These are phyloP conservation scores for Pestalotiopsis sp. DNA, from an alignment of 2,329 filamentous ascomycete species.

Conservation along the genomic window DNA sequence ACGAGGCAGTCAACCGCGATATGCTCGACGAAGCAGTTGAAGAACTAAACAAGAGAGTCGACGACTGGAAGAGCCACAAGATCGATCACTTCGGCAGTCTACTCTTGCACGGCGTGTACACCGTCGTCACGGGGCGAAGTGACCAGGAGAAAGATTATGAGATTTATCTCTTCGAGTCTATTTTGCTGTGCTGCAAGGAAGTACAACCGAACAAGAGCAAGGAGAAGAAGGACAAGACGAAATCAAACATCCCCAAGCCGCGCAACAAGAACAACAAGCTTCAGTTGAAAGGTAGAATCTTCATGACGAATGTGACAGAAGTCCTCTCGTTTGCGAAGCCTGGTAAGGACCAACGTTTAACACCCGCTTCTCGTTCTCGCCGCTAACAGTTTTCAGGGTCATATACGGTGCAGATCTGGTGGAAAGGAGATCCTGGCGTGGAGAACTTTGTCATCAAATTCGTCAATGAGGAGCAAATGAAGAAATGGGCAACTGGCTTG, in stretches of 20 bases:
- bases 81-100: slow-evolving; percentile 91
- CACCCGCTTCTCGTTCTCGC: not conserved
- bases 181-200: slow-evolving; percentile 96
- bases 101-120: slow-evolving; percentile 86
- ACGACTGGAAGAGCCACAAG: slow-evolving; percentile 95
- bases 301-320: slow-evolving; percentile 98
- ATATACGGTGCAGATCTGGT: slow-evolving; percentile 96
- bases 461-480: slow-evolving; percentile 87
- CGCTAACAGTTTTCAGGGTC: slow-evolving; percentile 63
- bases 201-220: slow-evolving; percentile 81
- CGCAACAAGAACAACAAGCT: slow-evolving; percentile 75
- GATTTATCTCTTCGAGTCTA: slow-evolving; percentile 95
- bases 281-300: slow-evolving; percentile 94
- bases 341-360: slow-evolving; percentile 58
- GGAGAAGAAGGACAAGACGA: slow-evolving; percentile 72
- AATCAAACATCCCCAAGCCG: slow-evolving; percentile 57
- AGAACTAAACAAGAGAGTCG: slow-evolving; percentile 80
- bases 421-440: slow-evolving; percentile 94
- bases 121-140: slow-evolving; percentile 85
- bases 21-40: slow-evolving; percentile 81
- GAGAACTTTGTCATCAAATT: slow-evolving; percentile 97
- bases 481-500: slow-evolving; percentile 84
- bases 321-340: slow-evolving; percentile 86
- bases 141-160: slow-evolving; percentile 96
- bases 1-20: slow-evolving; percentile 88